Evolutionary conservation across 2,329 filamentous ascomycete genomes (phyloP).

Genomic region (Herpotrichia juniperi): DNA sequence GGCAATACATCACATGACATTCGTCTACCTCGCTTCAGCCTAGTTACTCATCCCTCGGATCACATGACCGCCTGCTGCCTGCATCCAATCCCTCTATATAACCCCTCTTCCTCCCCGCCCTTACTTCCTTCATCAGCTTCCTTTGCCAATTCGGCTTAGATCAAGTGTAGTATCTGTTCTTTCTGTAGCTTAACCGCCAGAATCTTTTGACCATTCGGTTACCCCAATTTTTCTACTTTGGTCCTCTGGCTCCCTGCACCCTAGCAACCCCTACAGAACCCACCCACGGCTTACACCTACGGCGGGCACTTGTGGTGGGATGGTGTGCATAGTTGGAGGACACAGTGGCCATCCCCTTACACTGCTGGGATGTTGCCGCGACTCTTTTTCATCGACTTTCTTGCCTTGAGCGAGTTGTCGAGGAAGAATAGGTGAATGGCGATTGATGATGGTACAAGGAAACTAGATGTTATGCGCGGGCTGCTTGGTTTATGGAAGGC

Average conservation of each 20-base stretch:
- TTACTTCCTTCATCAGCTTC: not conserved
- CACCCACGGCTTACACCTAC: no score
- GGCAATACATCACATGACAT: no score
- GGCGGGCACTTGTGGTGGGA: no score
- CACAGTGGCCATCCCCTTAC: not conserved
- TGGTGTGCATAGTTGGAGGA: not conserved
- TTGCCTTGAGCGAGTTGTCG: not conserved
- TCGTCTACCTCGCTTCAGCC: not conserved
- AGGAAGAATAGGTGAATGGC: not conserved
- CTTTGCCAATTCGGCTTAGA: conserved; percentile 1
- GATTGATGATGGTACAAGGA: no score
- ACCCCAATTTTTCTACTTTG: not conserved
- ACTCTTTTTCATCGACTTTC: not conserved
- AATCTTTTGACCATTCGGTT: not conserved
- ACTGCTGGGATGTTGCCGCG: not conserved
- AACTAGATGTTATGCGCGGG: no score
- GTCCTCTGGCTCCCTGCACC: not conserved
- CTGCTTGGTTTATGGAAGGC: no score
- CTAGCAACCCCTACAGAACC: no score
- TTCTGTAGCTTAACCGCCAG: not conserved
- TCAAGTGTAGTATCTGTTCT: conserved; percentile 3
- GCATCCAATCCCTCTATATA: not conserved
- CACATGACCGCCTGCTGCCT: no score
- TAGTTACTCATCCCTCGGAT: no score
- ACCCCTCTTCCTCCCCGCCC: not conserved